phyloP scores from a whole-genome alignment of 495 filamentous ascomycete genomes.

The Schizothecium vesticola region DNA sequence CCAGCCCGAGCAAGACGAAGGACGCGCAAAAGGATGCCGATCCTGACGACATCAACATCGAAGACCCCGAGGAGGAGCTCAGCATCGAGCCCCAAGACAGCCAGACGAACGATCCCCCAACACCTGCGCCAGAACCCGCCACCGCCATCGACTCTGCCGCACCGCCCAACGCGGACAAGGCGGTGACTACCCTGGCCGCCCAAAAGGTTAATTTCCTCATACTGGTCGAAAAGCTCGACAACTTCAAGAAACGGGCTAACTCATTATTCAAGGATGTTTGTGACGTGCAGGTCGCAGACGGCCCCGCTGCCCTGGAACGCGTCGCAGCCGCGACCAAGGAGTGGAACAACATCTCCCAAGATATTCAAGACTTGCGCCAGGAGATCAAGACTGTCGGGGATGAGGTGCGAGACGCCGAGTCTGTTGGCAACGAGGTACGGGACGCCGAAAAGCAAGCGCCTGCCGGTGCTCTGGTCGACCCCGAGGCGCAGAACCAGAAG shows the following conservation, averaged over 20 bases:
- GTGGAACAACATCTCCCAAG: constrained; percentile 9
- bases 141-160: background rate
- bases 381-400: constrained; percentile 22
- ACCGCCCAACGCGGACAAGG: constrained; percentile 2
- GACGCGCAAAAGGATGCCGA: constrained; percentile 25
- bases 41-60: constrained; percentile 47
- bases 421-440: constrained; percentile 15
- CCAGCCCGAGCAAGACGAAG: constrained; percentile 16
- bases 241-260: constrained; percentile 16
- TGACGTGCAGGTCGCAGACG: constrained; percentile 9
- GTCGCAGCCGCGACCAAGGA: constrained; percentile 18
- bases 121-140: constrained; percentile 4
- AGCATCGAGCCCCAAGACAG: constrained; percentile 21
- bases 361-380: constrained; percentile 17
- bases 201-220: constrained; percentile 20
- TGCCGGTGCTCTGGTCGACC: background rate
- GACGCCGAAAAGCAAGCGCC: constrained; percentile 15
- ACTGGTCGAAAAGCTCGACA: constrained; percentile 20
- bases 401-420: constrained; percentile 21
- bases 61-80: constrained; percentile 38
- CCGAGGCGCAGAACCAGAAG: constrained; percentile 13
- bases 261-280: constrained; percentile 17
- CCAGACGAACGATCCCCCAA: background rate
- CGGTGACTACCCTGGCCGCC: constrained; percentile 10
- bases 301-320: background rate